Evolutionary conservation across 2,329 filamentous ascomycete genomes (phyloP).

Genomic region (Purpureocillium lavendulum): DNA sequence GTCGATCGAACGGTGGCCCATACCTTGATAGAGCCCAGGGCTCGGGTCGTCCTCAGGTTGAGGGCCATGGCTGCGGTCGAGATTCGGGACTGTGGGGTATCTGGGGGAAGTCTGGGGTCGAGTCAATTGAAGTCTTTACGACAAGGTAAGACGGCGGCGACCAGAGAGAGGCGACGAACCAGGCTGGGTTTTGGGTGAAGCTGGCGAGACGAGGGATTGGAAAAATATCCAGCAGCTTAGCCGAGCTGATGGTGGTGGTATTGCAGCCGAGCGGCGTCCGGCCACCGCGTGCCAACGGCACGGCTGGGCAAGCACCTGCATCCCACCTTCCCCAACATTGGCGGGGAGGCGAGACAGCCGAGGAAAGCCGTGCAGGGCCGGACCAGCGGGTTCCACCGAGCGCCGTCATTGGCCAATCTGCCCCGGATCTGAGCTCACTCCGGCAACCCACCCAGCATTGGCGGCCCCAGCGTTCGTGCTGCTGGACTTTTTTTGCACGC

Average conservation of each 20-base stretch:
- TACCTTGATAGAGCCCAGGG: slow-evolving; percentile 57
- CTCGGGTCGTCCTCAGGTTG: slow-evolving; percentile 53
- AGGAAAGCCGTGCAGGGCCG: slow-evolving; percentile 23
- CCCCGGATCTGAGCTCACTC: background rate
- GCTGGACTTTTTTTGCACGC: too few species aligned
- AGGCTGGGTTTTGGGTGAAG: background rate
- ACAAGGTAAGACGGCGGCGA: background rate
- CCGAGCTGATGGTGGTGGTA: too few species aligned
- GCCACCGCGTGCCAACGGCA: slow-evolving; percentile 2
- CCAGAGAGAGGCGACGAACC: background rate
- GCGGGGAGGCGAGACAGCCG: slow-evolving; percentile 16
- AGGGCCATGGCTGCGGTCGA: slow-evolving; percentile 46
- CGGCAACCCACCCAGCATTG: background rate
- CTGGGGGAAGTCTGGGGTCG: slow-evolving; percentile 1
- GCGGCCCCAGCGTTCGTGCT: background rate
- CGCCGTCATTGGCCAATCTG: slow-evolving; percentile 19
- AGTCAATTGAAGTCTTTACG: slow-evolving; percentile 1
- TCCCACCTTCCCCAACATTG: too few species aligned
- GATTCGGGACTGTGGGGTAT: slow-evolving; percentile 3
- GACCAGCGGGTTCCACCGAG: slow-evolving; percentile 9
- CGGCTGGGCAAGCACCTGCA: background rate
- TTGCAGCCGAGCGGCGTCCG: background rate
- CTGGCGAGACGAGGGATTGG: too few species aligned
- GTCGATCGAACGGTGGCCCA: too few species aligned
- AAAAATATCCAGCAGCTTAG: too few species aligned